Conservation (phyloP, 306 rosid species). For the Dalbergia cochinchinensis region DNA sequence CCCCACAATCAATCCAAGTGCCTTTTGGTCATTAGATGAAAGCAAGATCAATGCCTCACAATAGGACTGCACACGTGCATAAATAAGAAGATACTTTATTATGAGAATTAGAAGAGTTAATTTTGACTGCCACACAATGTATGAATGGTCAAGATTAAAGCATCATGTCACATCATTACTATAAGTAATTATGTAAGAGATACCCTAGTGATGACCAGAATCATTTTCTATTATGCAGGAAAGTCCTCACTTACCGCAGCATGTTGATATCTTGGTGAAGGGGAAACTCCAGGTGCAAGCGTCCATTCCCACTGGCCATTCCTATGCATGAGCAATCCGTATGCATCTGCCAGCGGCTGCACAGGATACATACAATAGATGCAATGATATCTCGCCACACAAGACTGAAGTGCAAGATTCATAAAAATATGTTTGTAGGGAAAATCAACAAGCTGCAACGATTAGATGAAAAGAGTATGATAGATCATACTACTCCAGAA, state of each 20-base stretch:
- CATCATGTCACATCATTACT: constrained; percentile 15
- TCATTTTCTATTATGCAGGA: not conserved
- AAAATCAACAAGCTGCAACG: constrained; percentile 34
- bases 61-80: constrained; percentile 7
- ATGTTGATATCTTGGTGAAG: constrained; percentile 96
- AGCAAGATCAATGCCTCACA: constrained; percentile 15
- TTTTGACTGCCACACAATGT: constrained; percentile 18
- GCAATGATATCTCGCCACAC: constrained; percentile 19
- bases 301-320: constrained; percentile 99
- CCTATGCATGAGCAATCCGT: constrained; percentile 97
- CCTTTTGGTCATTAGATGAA: constrained; percentile 10
- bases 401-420: constrained; percentile 29
- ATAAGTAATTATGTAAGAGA: constrained; percentile 11
- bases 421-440: constrained; percentile 18
- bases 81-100: constrained; percentile 15
- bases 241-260: constrained; percentile 85
- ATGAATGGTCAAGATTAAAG: constrained; percentile 23
- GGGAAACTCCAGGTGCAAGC: constrained; percentile 99
- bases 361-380: constrained; percentile 38
- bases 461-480: constrained; percentile 39
- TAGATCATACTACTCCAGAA: constrained; percentile 81
- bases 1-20: constrained; percentile 6
- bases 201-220: constrained; percentile 21
- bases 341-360: constrained; percentile 95
- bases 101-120: not conserved